phyloP scores from a whole-genome alignment of 352 stramenopile genomes.

The Phytophthora podocarpi region DNA sequence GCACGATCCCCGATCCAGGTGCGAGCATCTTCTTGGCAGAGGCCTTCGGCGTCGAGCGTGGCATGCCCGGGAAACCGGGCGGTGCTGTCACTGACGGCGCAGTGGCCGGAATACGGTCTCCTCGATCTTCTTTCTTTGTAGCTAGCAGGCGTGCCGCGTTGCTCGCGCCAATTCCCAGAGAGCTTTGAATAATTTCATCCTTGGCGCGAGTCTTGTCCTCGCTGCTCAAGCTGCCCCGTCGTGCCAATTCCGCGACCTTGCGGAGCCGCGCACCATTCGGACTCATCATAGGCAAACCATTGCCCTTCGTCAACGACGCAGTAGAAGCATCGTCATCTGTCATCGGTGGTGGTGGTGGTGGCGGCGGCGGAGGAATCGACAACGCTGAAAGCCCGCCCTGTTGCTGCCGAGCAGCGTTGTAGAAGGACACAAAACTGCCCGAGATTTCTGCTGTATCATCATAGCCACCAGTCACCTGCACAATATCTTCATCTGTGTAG shows the following conservation, averaged over 20 bases:
- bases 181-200: conserved; percentile 90
- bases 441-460: conserved; percentile 63
- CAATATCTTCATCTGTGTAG: conserved; percentile 69
- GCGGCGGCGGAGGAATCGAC: conserved; percentile 65
- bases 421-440: conserved; percentile 83
- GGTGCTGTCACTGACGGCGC: conserved; percentile 38
- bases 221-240: conserved; percentile 75
- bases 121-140: conserved; percentile 54
- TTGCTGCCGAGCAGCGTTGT: conserved; percentile 54
- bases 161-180: conserved; percentile 71
- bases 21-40: conserved; percentile 55
- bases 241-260: conserved; percentile 81
- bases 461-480: conserved; percentile 67
- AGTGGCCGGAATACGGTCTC: conserved; percentile 35
- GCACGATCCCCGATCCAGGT: conserved; percentile 61
- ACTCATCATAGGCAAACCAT: conserved; percentile 81
- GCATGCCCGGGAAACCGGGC: conserved; percentile 55
- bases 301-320: conserved; percentile 56
- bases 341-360: conserved; percentile 70
- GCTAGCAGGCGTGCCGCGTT: conserved; percentile 64
- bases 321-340: conserved; percentile 66
- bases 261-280: conserved; percentile 75
- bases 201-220: conserved; percentile 87
- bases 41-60: conserved; percentile 56
- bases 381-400: conserved; percentile 50